These are phyloP conservation scores for Solanum microdontum DNA, from an alignment of 257 asterid genomes.

Conservation along the genomic window DNA sequence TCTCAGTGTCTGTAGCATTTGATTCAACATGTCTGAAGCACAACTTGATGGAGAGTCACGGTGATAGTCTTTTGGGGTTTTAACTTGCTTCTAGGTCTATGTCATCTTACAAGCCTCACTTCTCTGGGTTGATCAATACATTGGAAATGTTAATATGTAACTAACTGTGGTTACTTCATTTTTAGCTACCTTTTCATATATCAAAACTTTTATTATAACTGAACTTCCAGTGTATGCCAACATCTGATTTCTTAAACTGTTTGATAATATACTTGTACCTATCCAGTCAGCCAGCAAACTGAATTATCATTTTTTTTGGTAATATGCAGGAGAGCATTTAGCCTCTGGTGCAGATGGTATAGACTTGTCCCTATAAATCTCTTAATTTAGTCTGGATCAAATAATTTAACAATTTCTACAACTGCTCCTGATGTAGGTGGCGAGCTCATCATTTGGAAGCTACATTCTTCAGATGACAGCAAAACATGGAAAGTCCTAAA, in stretches of 20 bases:
- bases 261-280: neutral
- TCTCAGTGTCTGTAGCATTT: neutral
- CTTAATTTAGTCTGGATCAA: neutral
- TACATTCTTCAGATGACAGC: constrained; percentile 51
- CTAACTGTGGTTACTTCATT: neutral
- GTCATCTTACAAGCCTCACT: neutral
- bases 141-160: neutral
- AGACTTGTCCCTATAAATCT: neutral
- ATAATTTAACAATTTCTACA: neutral
- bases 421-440: constrained; percentile 49
- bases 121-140: neutral
- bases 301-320: constrained; percentile 2
- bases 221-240: neutral
- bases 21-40: neutral
- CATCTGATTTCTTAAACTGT: neutral
- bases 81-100: neutral
- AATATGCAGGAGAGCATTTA: constrained; percentile 72
- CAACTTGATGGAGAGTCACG: neutral
- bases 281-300: neutral
- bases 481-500: constrained; percentile 79
- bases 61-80: neutral
- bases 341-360: constrained; percentile 99
- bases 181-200: neutral
- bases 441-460: constrained; percentile 75
- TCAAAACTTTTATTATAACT: neutral